Evolutionary conservation across 495 filamentous ascomycete genomes (phyloP).

Genomic region (Jackrogersella minutella): DNA sequence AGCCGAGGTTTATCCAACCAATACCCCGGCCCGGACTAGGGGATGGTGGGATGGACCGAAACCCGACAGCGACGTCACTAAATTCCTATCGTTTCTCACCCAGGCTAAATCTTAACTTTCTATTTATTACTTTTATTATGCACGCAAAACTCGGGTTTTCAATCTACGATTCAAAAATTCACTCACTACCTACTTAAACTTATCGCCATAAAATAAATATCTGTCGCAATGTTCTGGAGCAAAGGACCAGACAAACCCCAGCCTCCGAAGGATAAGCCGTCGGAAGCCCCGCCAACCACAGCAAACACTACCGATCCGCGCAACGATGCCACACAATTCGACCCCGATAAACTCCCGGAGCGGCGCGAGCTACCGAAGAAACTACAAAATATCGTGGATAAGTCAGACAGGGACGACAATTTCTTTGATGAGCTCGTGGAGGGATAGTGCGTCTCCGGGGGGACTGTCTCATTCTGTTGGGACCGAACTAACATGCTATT

Average conservation of each 20-base stretch:
- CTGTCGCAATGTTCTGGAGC: conserved; percentile 49
- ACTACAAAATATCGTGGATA: conserved; percentile 73
- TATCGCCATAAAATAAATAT: neutral
- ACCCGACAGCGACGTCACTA: conserved; percentile 42
- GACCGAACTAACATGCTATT: conserved; percentile 22
- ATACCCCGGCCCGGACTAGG: conserved; percentile 14
- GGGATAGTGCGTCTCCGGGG: conserved; percentile 72
- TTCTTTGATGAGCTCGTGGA: conserved; percentile 80
- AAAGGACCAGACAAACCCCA: conserved; percentile 52
- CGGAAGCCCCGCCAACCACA: conserved; percentile 37
- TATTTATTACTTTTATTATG: conserved; percentile 6
- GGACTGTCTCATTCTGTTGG: conserved; percentile 8
- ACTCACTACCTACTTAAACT: neutral
- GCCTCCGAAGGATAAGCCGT: conserved; percentile 40
- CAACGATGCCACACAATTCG: conserved; percentile 48
- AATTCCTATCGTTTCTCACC: conserved; percentile 13
- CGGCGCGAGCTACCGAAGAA: conserved; percentile 70
- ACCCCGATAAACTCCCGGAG: conserved; percentile 60
- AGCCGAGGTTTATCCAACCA: conserved; percentile 28
- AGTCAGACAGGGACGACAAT: conserved; percentile 73
- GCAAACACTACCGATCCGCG: conserved; percentile 43
- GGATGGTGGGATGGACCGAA: conserved; percentile 22
- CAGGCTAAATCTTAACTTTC: neutral
- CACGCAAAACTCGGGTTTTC: too few relatives aligned
- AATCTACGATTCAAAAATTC: neutral